Percentiles rank a stretch among this genome's conserved stretches.
Evolutionary conservation across 2,329 filamentous ascomycete genomes (phyloP).

Genomic region (Talaromyces sp.): DNA sequence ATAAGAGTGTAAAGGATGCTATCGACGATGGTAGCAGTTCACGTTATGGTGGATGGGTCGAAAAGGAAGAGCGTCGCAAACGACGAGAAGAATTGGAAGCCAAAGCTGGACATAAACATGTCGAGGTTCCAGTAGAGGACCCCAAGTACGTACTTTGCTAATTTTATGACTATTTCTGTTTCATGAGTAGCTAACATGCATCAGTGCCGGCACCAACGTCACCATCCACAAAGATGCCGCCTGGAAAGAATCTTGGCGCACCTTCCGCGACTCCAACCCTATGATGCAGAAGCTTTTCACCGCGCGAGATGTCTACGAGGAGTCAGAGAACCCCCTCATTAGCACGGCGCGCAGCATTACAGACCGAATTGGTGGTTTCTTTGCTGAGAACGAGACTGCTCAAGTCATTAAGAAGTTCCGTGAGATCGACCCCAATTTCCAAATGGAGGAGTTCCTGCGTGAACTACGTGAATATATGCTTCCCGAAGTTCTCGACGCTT

Average conservation of each 20-base stretch:
- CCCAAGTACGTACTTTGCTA: slow-evolving; percentile 70
- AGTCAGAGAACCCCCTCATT: slow-evolving; percentile 95
- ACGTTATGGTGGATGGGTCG: slow-evolving; percentile 92
- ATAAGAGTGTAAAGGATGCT: slow-evolving; percentile 89
- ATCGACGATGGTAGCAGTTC: slow-evolving; percentile 97
- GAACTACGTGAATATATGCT: slow-evolving; percentile 98
- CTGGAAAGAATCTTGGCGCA: slow-evolving; percentile 98
- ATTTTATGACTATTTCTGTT: neutral
- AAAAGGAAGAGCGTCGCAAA: slow-evolving; percentile 89
- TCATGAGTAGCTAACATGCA: slow-evolving; percentile 29
- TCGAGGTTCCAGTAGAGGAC: slow-evolving; percentile 75
- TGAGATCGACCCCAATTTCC: slow-evolving; percentile 91
- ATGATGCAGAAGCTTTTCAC: slow-evolving; percentile 86
- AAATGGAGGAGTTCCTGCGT: slow-evolving; percentile 89
- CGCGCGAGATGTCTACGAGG: slow-evolving; percentile 85
- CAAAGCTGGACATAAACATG: slow-evolving; percentile 51
- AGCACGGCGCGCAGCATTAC: slow-evolving; percentile 91
- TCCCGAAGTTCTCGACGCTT: slow-evolving; percentile 94
- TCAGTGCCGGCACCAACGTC: slow-evolving; percentile 87
- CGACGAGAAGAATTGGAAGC: slow-evolving; percentile 67
- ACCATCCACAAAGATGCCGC: slow-evolving; percentile 95
- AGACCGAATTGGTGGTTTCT: slow-evolving; percentile 90
- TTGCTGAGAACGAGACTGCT: slow-evolving; percentile 97
- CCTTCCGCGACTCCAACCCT: slow-evolving; percentile 88
- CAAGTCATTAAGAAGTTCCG: slow-evolving; percentile 98